Base-by-base conservation (phyloP, 257 asterid genomes). In the Echium plantagineum region DNA sequence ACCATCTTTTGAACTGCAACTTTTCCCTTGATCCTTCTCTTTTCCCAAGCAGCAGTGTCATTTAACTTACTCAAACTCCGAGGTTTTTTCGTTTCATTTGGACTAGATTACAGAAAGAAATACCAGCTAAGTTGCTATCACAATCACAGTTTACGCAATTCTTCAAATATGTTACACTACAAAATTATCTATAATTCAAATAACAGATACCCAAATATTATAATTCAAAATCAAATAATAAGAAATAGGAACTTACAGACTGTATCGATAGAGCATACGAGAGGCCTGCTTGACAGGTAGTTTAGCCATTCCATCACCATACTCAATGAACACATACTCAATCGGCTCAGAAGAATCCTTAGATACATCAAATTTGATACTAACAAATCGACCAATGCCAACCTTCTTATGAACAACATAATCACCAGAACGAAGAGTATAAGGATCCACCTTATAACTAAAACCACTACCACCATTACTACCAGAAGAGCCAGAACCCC, bases 1-100 rank as follows among this genome's bases (percentile, higher is more conserved):
- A 91, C 96, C 96, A 91, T 88, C 74, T 84, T 91, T 78, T 85
- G 98, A 64, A 91, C 91, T 21, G 94, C 98, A 82, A 91, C 86
- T 79, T 88, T 88, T n/a, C 98, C 98, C 80, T 91, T 88, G 62
- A 84, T 74, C 76, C 94, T 85, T 76, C 98, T 84, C 78, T 72
- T 88, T 77, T 91, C 96, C 98, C 98, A 91, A 32, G 90, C 82
- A 71, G 81, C 78, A 21, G 94, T 80, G 58, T 91, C 98, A 52
- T 70, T 88, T 77, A 91, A 73, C 66, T 91, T 91, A 84, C 95
- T 91, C 73, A 91, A 76, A 21, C 90, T 72, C 66, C 82, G 79
- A 6, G 98, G 93, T 78, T 64, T 88, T 64, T 81, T 82, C 58
- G 76, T 80, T 76, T 91, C 98, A 69, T 83, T 90, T 58, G 98